phyloP scores from a whole-genome alignment of 1,139 yeast genomes.

The Magnusiomyces magnusii region DNA sequence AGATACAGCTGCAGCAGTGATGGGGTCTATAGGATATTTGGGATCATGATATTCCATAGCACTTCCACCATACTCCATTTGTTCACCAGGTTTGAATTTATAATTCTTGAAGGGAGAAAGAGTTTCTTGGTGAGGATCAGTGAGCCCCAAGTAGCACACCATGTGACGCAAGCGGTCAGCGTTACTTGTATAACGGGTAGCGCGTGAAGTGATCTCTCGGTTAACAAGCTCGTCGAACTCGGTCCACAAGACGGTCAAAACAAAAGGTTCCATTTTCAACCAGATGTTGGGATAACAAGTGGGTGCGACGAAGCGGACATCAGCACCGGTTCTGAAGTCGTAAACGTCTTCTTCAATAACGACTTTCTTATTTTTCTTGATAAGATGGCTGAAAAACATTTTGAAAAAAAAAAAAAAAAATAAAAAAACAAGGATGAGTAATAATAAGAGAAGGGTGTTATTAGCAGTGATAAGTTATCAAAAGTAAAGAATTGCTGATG shows the following conservation, averaged over 20 bases:
- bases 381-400: background rate
- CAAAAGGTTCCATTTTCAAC: slow-evolving; percentile 1
- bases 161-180: background rate
- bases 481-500: too few relatives aligned
- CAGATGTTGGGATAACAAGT: background rate
- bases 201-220: background rate
- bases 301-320: background rate
- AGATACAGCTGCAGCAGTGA: background rate
- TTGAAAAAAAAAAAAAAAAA: too few relatives aligned
- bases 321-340: background rate
- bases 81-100: background rate
- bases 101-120: background rate
- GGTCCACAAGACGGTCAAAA: background rate
- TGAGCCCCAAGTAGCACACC: slow-evolving; percentile 8
- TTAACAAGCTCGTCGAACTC: background rate
- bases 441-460: background rate
- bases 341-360: background rate
- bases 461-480: too few relatives aligned
- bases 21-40: background rate
- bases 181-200: background rate
- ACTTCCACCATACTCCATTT: background rate
- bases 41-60: background rate
- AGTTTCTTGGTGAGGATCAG: slow-evolving; percentile 5
- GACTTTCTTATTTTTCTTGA: background rate
- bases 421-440: background rate